Evolutionary conservation across 805 yeast species (phyloP).

Genomic region (Ogataea paraovalis): DNA sequence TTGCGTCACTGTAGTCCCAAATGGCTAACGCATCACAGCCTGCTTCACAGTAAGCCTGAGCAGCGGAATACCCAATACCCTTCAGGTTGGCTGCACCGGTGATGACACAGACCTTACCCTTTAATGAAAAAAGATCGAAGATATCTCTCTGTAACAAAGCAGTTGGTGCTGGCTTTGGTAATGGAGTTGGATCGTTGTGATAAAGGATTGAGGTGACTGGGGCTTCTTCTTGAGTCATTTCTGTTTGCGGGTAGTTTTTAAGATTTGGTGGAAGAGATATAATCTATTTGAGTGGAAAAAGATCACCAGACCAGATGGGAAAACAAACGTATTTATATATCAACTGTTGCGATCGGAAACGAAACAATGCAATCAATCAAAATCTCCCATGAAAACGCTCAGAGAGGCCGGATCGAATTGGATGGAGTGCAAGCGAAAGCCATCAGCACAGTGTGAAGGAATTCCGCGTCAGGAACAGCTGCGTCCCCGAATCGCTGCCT

Average conservation of each 20-base stretch:
- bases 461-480: not conserved
- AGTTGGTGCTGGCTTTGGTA: slow-evolving; percentile 27
- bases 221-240: slow-evolving; percentile 22
- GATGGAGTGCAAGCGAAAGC: not conserved
- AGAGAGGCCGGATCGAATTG: too few relatives aligned
- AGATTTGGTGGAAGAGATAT: not conserved
- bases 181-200: slow-evolving; percentile 22
- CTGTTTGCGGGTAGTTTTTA: not conserved
- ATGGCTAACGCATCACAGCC: slow-evolving; percentile 72
- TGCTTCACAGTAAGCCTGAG: slow-evolving; percentile 80
- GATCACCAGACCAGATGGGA: not conserved
- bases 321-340: not conserved
- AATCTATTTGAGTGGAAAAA: too few relatives aligned
- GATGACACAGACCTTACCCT: slow-evolving; percentile 77
- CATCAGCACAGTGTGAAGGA: not conserved
- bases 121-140: slow-evolving; percentile 64
- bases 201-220: slow-evolving; percentile 23
- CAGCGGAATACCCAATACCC: slow-evolving; percentile 80
- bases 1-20: slow-evolving; percentile 31
- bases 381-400: too few relatives aligned
- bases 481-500: not conserved
- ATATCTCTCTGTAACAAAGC: slow-evolving; percentile 17
- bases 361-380: not conserved
- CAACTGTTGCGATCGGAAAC: not conserved
- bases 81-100: slow-evolving; percentile 69